A percentile compares a stretch with the other conserved stretches of the same genome.
Evolutionary conservation across 108 stramenopile species (phyloP).

Genomic region (Fistulifera solaris): DNA sequence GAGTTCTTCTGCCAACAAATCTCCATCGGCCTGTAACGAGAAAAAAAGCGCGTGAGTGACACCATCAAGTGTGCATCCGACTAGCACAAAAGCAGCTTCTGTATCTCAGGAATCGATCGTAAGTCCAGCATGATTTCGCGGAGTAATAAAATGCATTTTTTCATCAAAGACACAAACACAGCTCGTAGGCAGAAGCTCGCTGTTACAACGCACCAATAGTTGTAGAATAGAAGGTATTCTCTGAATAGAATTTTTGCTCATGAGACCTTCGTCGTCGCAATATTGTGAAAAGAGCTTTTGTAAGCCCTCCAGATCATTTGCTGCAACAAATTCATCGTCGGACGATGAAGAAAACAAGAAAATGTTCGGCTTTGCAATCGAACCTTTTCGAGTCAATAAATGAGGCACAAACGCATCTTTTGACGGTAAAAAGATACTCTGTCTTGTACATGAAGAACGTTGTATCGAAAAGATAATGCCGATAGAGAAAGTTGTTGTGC

Average conservation of each 20-base stretch:
- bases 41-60: not conserved
- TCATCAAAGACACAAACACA: constrained; percentile 14
- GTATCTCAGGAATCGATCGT: constrained; percentile 4
- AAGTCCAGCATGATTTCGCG: constrained; percentile 32
- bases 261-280: constrained; percentile 40
- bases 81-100: not conserved
- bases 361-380: too few relatives aligned
- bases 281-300: constrained; percentile 36
- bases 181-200: not conserved
- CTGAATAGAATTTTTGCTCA: constrained; percentile 32
- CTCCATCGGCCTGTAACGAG: constrained; percentile 23
- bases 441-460: too few relatives aligned
- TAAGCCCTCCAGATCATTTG: not conserved
- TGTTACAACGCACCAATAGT: constrained; percentile 41
- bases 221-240: constrained; percentile 41
- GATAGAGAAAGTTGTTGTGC: too few relatives aligned
- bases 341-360: too few relatives aligned
- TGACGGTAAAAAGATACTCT: too few relatives aligned
- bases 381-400: too few relatives aligned
- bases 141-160: constrained; percentile 46
- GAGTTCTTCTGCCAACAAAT: constrained; percentile 51
- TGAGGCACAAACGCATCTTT: too few relatives aligned
- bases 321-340: not conserved
- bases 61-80: not conserved
- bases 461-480: too few relatives aligned